A percentile compares a stretch with the other conserved stretches of the same genome.
These are phyloP conservation scores for Erysimum pusillum DNA, from an alignment of 441 rosid species.

Conservation along the genomic window DNA sequence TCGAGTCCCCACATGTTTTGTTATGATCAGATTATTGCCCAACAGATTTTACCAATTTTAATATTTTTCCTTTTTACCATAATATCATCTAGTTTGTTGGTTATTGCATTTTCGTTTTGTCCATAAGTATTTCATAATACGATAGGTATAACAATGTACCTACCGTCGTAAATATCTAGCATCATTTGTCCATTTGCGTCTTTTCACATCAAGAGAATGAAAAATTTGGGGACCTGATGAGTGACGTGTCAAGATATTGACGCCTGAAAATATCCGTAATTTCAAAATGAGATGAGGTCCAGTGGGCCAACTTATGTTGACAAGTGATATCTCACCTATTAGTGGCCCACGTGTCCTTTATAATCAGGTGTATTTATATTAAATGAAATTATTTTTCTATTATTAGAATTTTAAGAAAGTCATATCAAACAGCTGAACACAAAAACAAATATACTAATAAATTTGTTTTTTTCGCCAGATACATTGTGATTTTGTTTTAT, in stretches of 20 bases:
- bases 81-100: constrained; percentile 17
- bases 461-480: not conserved
- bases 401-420: not conserved
- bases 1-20: constrained; percentile 35
- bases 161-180: constrained; percentile 3
- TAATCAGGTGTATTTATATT: not conserved
- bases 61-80: not conserved
- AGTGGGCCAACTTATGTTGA: constrained; percentile 43
- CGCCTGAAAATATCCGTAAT: constrained; percentile 21
- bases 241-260: constrained; percentile 43
- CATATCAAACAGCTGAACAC: constrained; percentile 24
- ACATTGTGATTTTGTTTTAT: constrained; percentile 10
- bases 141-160: constrained; percentile 19
- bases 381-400: not conserved
- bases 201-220: constrained; percentile 23
- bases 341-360: constrained; percentile 35
- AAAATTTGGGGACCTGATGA: constrained; percentile 5
- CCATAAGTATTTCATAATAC: constrained; percentile 3
- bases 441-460: not conserved
- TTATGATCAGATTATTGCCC: constrained; percentile 22
- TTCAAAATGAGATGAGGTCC: constrained; percentile 29
- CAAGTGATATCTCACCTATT: constrained; percentile 27
- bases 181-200: constrained; percentile 15
- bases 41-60: constrained; percentile 12
- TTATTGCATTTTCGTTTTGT: constrained; percentile 17